Conservation (phyloP, 2,329 filamentous ascomycete species). For the Colletotrichum navitas region DNA sequence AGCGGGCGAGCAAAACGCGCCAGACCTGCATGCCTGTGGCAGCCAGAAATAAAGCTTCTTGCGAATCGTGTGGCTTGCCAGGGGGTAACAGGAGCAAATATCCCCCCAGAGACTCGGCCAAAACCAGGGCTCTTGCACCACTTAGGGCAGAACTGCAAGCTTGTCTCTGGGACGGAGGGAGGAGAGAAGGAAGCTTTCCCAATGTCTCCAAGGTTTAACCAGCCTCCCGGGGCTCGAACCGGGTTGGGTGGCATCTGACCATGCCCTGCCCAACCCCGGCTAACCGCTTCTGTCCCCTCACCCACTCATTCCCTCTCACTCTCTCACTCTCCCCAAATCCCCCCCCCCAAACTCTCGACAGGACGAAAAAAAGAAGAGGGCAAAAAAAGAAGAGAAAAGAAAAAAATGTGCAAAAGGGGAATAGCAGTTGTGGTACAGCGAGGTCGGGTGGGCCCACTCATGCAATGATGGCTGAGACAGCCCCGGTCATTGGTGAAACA, state of each 20-base stretch:
- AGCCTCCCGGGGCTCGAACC: conserved; percentile 32
- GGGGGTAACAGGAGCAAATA: conserved; percentile 5
- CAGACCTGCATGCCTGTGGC: background rate
- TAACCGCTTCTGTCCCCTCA: conserved; percentile 19
- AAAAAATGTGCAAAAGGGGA: conserved; percentile 29
- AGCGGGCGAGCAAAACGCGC: background rate
- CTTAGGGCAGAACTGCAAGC: conserved; percentile 27
- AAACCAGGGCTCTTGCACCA: conserved; percentile 5
- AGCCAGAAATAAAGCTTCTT: conserved; percentile 1
- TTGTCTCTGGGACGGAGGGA: conserved; percentile 12
- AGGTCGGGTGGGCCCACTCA: conserved; percentile 29
- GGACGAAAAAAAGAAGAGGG: background rate
- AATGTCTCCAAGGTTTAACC: conserved; percentile 34
- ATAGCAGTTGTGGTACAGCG: conserved; percentile 19
- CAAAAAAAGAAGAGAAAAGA: background rate
- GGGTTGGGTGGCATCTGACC: conserved; percentile 39
- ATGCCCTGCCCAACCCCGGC: conserved; percentile 23
- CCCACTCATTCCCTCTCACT: background rate
- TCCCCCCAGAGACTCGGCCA: conserved; percentile 17
- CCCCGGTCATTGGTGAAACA: conserved; percentile 66
- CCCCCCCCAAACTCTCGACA: conserved; percentile 29
- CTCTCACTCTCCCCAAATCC: conserved; percentile 32
- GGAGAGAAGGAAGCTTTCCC: conserved; percentile 13
- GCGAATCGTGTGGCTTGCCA: conserved; percentile 10
- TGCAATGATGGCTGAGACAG: conserved; percentile 47